Evolutionary conservation across 306 rosid species (phyloP).

Genomic region (Phaseolus lunatus): DNA sequence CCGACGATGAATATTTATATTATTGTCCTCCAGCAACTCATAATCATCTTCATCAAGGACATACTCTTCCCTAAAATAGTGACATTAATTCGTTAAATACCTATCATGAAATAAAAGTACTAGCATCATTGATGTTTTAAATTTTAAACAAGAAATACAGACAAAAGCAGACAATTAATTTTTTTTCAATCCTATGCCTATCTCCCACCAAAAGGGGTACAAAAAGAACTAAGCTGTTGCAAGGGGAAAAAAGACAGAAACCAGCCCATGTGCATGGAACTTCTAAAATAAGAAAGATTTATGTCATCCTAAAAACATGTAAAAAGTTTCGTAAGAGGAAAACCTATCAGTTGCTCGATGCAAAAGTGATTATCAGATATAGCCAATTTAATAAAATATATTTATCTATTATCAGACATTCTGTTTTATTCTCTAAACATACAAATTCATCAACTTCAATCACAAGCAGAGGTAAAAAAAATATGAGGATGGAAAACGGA

Average conservation of each 20-base stretch:
- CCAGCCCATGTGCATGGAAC: constrained; percentile 1
- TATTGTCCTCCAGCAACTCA: constrained; percentile 90
- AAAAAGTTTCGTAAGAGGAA: background rate
- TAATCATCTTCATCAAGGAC: constrained; percentile 96
- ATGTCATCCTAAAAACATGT: constrained; percentile 1
- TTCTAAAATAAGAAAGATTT: constrained; percentile 7
- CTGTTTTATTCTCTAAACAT: background rate
- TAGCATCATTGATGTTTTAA: background rate
- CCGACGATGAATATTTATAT: constrained; percentile 83
- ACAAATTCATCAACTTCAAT: constrained; percentile 30
- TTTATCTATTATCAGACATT: constrained; percentile 7
- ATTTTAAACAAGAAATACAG: background rate
- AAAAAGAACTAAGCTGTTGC: background rate
- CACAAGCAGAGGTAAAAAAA: background rate
- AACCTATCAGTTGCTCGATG: background rate
- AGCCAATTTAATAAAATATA: constrained; percentile 2
- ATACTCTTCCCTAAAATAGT: constrained; percentile 80
- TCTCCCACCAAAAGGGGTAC: background rate
- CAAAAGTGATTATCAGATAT: constrained; percentile 16
- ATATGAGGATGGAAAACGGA: constrained; percentile 37
- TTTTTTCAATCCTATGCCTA: constrained; percentile 8
- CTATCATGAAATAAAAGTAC: constrained; percentile 28
- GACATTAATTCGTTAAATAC: constrained; percentile 28
- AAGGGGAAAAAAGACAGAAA: constrained; percentile 1
- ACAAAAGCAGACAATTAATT: constrained; percentile 1